Conservation (phyloP, 139 green algal species). For the Edaphochlamys debaryana region DNA sequence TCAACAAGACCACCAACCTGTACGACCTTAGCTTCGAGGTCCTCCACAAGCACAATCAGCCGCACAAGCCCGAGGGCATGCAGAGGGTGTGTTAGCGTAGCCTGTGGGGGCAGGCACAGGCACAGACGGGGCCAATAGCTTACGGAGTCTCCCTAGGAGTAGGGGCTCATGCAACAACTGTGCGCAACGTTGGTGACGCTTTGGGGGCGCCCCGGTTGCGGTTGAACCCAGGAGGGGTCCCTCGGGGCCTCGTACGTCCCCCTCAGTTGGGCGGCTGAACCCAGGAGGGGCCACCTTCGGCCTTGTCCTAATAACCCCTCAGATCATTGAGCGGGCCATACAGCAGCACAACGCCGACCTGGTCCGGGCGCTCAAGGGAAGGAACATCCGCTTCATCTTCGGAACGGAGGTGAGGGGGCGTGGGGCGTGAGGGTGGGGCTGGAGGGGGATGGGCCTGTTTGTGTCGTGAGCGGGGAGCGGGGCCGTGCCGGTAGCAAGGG, state of each 20-base stretch:
- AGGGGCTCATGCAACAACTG: too few relatives aligned
- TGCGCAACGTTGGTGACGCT: too few relatives aligned
- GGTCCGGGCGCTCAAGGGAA: neutral
- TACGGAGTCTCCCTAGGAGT: too few relatives aligned
- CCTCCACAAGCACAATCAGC: slow-evolving; percentile 26
- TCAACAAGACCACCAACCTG: neutral
- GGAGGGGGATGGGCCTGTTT: neutral
- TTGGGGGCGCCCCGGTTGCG: too few relatives aligned
- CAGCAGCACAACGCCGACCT: slow-evolving; percentile 22
- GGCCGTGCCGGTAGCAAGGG: too few relatives aligned
- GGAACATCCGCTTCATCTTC: slow-evolving; percentile 31
- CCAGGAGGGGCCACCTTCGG: too few relatives aligned
- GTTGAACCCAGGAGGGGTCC: too few relatives aligned
- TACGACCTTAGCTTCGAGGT: neutral
- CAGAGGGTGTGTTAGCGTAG: neutral
- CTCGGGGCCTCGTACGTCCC: too few relatives aligned
- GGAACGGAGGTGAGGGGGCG: slow-evolving; percentile 22
- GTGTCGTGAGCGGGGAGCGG: too few relatives aligned
- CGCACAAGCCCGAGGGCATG: slow-evolving; percentile 37
- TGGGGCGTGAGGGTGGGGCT: neutral
- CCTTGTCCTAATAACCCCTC: too few relatives aligned
- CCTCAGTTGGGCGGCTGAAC: too few relatives aligned
- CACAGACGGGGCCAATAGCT: neutral
- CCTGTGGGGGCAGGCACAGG: neutral
- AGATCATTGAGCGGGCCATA: slow-evolving; percentile 19